Evolutionary conservation across 257 asterid species (phyloP).

Genomic region (Lantana camara): DNA sequence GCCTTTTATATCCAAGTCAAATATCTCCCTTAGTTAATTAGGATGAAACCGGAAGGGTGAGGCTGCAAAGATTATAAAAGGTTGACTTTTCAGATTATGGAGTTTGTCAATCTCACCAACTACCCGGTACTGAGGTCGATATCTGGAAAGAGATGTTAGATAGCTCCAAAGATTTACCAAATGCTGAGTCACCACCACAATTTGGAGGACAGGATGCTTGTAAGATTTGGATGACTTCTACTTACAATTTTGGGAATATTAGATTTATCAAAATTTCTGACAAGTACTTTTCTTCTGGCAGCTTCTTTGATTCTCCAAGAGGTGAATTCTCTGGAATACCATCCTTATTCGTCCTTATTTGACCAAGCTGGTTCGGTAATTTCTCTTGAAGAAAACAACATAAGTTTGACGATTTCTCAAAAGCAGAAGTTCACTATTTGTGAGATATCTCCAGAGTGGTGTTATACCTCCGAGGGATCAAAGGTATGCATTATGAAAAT

Average conservation of each 20-base stretch:
- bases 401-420: constrained; percentile 56
- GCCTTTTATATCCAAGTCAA: constrained; percentile 22
- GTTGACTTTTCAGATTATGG: constrained; percentile 49
- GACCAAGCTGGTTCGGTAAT: constrained; percentile 52
- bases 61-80: constrained; percentile 35
- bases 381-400: constrained; percentile 54
- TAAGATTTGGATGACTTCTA: constrained; percentile 37
- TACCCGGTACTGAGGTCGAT: constrained; percentile 42
- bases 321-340: constrained; percentile 40
- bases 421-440: constrained; percentile 79
- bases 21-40: neutral
- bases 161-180: constrained; percentile 41
- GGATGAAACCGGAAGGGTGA: constrained; percentile 17
- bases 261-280: constrained; percentile 27
- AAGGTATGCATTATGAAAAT: constrained; percentile 54
- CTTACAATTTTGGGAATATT: constrained; percentile 17
- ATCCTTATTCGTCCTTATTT: constrained; percentile 45
- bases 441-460: constrained; percentile 94
- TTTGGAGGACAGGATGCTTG: constrained; percentile 45
- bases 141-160: constrained; percentile 62
- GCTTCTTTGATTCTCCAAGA: constrained; percentile 48
- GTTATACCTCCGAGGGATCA: constrained; percentile 73
- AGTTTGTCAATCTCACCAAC: constrained; percentile 39
- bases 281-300: constrained; percentile 34
- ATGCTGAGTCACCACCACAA: constrained; percentile 39